Evolutionary conservation across 2,329 filamentous ascomycete species (phyloP).

Genomic region (Sclerotinia subarctica): DNA sequence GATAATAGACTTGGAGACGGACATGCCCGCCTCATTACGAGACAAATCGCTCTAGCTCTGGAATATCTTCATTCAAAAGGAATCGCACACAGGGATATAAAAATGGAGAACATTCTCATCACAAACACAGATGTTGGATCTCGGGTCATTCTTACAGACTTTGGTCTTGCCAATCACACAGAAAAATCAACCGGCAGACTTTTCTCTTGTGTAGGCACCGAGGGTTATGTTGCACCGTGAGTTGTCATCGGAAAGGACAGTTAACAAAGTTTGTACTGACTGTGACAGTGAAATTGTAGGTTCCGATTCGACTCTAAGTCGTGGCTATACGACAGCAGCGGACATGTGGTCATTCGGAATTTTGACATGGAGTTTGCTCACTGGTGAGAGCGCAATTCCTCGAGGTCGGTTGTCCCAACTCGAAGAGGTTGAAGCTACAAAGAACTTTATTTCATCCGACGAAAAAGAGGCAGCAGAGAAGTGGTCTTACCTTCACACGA

Average conservation of each 20-base stretch:
- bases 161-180: constrained; percentile 35
- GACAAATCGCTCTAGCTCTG: constrained; percentile 36
- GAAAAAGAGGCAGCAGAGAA: constrained; percentile 17
- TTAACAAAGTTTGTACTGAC: not conserved
- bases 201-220: constrained; percentile 35
- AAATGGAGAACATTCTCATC: constrained; percentile 38
- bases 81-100: constrained; percentile 38
- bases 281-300: constrained; percentile 28
- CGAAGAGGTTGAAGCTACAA: constrained; percentile 26
- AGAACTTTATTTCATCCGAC: constrained; percentile 24
- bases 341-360: constrained; percentile 39
- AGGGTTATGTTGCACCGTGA: constrained; percentile 37
- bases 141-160: constrained; percentile 38
- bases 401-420: constrained; percentile 27
- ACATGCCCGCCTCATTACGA: constrained; percentile 34
- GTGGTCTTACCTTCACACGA: constrained; percentile 25
- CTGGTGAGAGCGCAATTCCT: constrained; percentile 28
- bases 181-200: constrained; percentile 29
- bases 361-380: constrained; percentile 33
- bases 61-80: constrained; percentile 35
- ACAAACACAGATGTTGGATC: constrained; percentile 34
- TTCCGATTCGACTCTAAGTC: not conserved
- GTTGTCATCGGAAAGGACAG: constrained; percentile 10
- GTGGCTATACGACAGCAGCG: constrained; percentile 35
- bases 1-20: constrained; percentile 30